Percentiles rank a stretch among this genome's conserved stretches.
Evolutionary conservation across 2,329 filamentous ascomycete genomes (phyloP).

Genomic region (Aspergillus texensis): DNA sequence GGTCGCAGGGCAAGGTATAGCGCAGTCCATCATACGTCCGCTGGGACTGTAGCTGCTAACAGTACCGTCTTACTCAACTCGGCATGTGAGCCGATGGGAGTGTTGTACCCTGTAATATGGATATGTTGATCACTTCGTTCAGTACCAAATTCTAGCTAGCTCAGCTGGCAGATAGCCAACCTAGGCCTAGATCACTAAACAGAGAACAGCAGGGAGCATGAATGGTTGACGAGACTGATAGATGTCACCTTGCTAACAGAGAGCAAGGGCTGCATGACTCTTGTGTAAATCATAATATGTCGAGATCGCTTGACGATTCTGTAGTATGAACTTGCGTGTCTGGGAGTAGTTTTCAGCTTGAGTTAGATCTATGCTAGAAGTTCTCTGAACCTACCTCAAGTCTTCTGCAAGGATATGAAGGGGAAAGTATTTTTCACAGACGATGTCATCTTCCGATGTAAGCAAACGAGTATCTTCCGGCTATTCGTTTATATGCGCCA

Average conservation of each 20-base stretch:
- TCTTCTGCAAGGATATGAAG: slow-evolving; percentile 29
- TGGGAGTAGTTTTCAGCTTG: too few relatives aligned
- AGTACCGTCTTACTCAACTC: not conserved
- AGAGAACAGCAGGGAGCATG: not conserved
- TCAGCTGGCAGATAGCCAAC: not conserved
- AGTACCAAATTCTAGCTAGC: not conserved
- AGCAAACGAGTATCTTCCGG: slow-evolving; percentile 35
- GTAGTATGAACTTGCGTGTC: too few relatives aligned
- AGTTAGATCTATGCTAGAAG: too few relatives aligned
- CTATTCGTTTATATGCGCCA: slow-evolving; percentile 31
- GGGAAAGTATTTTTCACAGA: slow-evolving; percentile 32
- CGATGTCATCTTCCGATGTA: slow-evolving; percentile 32
- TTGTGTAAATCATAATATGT: too few relatives aligned
- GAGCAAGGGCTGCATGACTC: too few relatives aligned
- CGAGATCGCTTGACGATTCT: too few relatives aligned
- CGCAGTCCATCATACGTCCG: not conserved
- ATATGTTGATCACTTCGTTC: not conserved
- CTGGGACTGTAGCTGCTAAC: too few relatives aligned
- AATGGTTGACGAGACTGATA: too few relatives aligned
- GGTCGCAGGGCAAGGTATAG: not conserved
- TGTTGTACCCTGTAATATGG: not conserved
- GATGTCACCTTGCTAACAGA: too few relatives aligned
- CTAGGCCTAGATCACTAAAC: too few relatives aligned
- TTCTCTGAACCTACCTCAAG: slow-evolving; percentile 34
- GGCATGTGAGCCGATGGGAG: not conserved